Evolutionary conservation across 228 moss, liverwort and hornwort species (phyloP), one percentile per base, ranked within the genome.

Genomic region (Sphagnum fallax): DNA sequence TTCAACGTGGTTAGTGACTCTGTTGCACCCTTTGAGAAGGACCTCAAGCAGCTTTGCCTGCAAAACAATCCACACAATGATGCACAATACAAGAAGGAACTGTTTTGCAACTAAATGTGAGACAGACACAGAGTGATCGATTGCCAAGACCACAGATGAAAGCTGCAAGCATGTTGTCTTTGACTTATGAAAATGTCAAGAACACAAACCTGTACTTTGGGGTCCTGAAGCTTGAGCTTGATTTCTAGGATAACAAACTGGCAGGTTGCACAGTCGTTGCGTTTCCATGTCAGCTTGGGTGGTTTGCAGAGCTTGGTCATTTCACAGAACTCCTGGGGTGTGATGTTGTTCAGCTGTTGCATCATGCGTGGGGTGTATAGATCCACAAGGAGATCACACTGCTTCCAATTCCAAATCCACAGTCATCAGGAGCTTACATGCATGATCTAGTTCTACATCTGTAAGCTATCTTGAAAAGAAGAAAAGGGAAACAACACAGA

Each of bases 321-420:
- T 81, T 82, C 72, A 71, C 97, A 97, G 53, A 97, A 84, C 57
- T 93, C 82, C 73, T 90, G 85, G 9, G 97, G 97, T 5, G 88
- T 88, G 13, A 87, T 48, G 32, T 75, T 70, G 16, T 87, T 79
- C 49, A 97, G 82, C 75, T 82, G 83, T 74, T 85, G 76, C 57
- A 97, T 85, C 73, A 93, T 74, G 50, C 77, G 75, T 51, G 84
- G 82, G 58, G 93, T 82, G 72, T 97, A 97, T n/a, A 88, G 10
- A 65, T 97, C 90, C 73, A 97, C 97, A 48, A 97, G 80, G 12
- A 89, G 66, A 75, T 95, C 89, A 75, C 95, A 95, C 95, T 95
- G 89, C 32, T 32, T 32, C 32, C 32, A 32, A 32, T 32, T 32
- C 2, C 32, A 32, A 32, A 32, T 32, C 32, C 32, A 32, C 32